phyloP scores from a whole-genome alignment of 1,284 basidiomycete species.

The Takashimella tepidaria region DNA sequence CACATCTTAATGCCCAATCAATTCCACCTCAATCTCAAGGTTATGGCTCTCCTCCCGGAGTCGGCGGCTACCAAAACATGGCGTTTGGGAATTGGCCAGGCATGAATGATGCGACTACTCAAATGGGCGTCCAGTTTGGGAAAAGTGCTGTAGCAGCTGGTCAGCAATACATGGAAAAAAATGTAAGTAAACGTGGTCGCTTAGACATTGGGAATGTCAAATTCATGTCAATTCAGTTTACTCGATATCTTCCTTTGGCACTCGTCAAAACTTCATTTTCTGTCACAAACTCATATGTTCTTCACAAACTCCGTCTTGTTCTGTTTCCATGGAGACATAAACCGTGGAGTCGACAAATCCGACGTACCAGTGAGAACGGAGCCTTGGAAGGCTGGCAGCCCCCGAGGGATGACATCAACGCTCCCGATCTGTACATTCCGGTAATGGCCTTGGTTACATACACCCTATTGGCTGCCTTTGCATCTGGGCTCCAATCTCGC shows the following conservation, averaged over 20 bases:
- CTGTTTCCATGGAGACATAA: constrained; percentile 93
- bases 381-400: constrained; percentile 69
- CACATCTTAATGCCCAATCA: not conserved
- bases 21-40: not conserved
- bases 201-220: too few relatives aligned
- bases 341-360: constrained; percentile 67
- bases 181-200: constrained; percentile 56
- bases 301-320: constrained; percentile 82
- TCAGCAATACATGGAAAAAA: constrained; percentile 92
- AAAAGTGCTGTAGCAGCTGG: constrained; percentile 87
- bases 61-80: constrained; percentile 53
- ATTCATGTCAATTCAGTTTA: constrained; percentile 55
- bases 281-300: constrained; percentile 93
- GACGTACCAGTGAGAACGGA: constrained; percentile 52
- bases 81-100: constrained; percentile 33
- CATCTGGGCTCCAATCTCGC: constrained; percentile 72
- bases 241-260: constrained; percentile 64
- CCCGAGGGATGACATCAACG: constrained; percentile 91
- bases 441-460: constrained; percentile 97
- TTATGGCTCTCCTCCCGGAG: constrained; percentile 34
- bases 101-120: constrained; percentile 87
- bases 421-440: constrained; percentile 94
- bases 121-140: constrained; percentile 95
- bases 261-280: constrained; percentile 92
- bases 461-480: constrained; percentile 78